phyloP scores from a whole-genome alignment of 192 early-diverging fungal genomes.

The Backusella luteola region DNA sequence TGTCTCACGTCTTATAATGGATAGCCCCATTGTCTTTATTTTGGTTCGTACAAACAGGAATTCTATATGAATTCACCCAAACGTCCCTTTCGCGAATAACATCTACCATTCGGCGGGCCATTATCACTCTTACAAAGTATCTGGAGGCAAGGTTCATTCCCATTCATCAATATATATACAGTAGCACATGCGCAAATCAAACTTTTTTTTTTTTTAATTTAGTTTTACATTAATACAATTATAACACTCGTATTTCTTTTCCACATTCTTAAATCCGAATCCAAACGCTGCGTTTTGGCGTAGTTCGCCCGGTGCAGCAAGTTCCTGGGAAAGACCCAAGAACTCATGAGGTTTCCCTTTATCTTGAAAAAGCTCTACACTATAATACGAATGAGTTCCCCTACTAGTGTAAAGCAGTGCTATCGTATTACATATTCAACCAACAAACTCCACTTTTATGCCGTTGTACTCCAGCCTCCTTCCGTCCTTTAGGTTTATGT shows the following conservation, averaged over 20 bases:
- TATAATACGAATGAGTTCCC: neutral
- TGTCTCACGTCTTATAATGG: slow-evolving; percentile 95
- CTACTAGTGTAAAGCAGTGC: neutral
- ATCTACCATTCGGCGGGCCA: slow-evolving; percentile 51
- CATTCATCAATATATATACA: neutral
- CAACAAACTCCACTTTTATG: slow-evolving; percentile 99
- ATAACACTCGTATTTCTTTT: slow-evolving; percentile 98
- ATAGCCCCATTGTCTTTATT: slow-evolving; percentile 99
- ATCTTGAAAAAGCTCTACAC: slow-evolving; percentile 90
- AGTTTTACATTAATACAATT: slow-evolving; percentile 98
- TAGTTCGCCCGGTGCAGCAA: slow-evolving; percentile 92
- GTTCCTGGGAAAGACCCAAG: slow-evolving; percentile 86
- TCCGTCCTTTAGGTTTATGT: slow-evolving; percentile 79
- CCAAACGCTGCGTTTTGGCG: slow-evolving; percentile 75
- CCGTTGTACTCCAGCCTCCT: slow-evolving; percentile 96
- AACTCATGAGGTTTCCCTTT: slow-evolving; percentile 95
- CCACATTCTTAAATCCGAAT: slow-evolving; percentile 98
- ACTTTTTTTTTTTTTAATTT: slow-evolving; percentile 9
- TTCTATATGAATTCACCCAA: slow-evolving; percentile 92
- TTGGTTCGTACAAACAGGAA: slow-evolving; percentile 98
- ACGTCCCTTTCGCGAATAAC: slow-evolving; percentile 92
- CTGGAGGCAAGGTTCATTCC: slow-evolving; percentile 9
- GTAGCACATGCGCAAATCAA: neutral
- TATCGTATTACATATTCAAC: slow-evolving; percentile 74
- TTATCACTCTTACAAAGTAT: slow-evolving; percentile 94